Evolutionary conservation across 1,139 yeast species (phyloP).

Genomic region (Candida tetrigidarum): DNA sequence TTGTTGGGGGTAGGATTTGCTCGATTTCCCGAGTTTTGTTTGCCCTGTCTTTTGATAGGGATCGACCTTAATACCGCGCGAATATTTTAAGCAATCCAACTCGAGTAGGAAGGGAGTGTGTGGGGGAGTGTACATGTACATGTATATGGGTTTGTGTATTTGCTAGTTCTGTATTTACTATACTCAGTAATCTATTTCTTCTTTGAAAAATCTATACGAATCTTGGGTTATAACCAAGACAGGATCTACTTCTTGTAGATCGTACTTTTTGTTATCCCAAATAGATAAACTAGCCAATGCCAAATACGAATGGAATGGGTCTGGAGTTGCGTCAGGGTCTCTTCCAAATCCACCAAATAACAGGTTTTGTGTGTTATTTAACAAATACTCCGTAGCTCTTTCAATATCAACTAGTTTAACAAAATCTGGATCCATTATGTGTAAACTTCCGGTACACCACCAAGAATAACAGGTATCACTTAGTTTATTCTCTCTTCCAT

Average conservation of each 20-base stretch:
- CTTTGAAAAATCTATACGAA: constrained; percentile 15
- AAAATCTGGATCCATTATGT: constrained; percentile 33
- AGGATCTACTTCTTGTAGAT: constrained; percentile 28
- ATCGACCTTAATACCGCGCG: too few species aligned
- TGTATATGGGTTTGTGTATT: not conserved
- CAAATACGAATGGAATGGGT: constrained; percentile 68
- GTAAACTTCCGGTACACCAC: constrained; percentile 77
- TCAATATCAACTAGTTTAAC: constrained; percentile 39
- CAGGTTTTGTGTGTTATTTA: constrained; percentile 63
- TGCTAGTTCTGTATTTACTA: not conserved
- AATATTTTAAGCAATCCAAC: too few species aligned
- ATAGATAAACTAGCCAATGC: constrained; percentile 62
- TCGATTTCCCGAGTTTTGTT: too few species aligned
- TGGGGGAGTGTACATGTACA: too few species aligned
- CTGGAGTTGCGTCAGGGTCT: constrained; percentile 62
- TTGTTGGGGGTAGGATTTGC: too few species aligned
- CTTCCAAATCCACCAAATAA: constrained; percentile 87
- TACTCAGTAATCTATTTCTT: constrained; percentile 7
- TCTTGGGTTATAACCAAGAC: constrained; percentile 29
- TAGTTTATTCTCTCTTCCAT: constrained; percentile 84
- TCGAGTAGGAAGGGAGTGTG: too few species aligned
- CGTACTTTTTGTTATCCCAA: constrained; percentile 28
- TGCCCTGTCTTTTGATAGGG: too few species aligned
- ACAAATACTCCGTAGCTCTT: constrained; percentile 49
- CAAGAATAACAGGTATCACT: constrained; percentile 93